Evolutionary conservation across 345 rosid species (phyloP), one percentile per base, ranked within the genome.

Genomic region (Euclidium syriacum): DNA sequence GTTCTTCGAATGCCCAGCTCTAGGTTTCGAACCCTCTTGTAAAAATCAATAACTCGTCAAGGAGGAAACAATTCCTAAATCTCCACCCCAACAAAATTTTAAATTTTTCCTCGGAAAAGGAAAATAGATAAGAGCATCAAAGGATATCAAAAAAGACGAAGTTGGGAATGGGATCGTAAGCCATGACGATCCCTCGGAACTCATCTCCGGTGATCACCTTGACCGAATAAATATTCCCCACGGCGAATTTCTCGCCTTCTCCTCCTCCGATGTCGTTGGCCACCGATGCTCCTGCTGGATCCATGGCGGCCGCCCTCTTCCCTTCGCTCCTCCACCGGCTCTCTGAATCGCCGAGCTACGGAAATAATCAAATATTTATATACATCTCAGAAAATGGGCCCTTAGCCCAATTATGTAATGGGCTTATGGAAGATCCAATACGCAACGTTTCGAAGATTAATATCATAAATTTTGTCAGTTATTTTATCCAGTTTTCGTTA

Each of bases 141-240:
- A 90, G 97, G 97, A 90, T 90, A 90, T 90, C 91, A 72, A 94
- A 86, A 12, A 87, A 82, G 82, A 94, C 87, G 75, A 90, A 80
- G 96, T 94, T 94, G 77, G 96, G 85, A 54, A 78, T 70, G 55
- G 91, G 87, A 74, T 90, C 99, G 74, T 81, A 94, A 75, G 95
- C 81, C 68, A 94, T 75, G 80, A 94, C 84, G 72, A 85, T 95
- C 60, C 82, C 99, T 46, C 87, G 74, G 81, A 90, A 94, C 68
- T 84, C 96, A 58, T 94, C 99, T n/a, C 99, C 99, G 36, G 87
- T 68, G 48, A 82, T 83, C 61, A 96, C 89, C 70, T 84, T 87
- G 61, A 94, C 79, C 34, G 87, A 83, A 54, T 90, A 95, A 53
- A 83, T 74, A 87, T 95, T 85, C 17, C 99, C 99, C 65, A 85